A percentile compares a stretch with the other conserved stretches of the same genome.
Conservation (phyloP, 1,284 basidiomycete species). For the Hypsizygus ulmarius region DNA sequence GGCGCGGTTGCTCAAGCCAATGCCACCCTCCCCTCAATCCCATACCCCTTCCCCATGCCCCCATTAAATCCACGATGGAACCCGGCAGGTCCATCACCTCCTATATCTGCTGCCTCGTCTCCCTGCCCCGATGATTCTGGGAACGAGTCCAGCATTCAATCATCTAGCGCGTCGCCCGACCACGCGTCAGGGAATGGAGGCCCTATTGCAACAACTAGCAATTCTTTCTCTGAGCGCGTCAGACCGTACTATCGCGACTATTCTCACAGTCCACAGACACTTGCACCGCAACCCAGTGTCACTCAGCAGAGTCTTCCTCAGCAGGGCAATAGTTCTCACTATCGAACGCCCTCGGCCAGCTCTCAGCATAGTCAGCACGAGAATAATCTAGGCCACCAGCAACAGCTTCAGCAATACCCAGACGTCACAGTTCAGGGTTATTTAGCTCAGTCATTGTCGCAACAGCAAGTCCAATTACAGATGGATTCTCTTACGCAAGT, state of each 20-base stretch:
- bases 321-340: slow-evolving; percentile 2
- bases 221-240: neutral
- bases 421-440: neutral
- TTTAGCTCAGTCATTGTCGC: no score
- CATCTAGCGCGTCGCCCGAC: neutral
- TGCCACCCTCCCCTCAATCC: slow-evolving; percentile 8
- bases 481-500: no score
- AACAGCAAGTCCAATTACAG: no score
- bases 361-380: slow-evolving; percentile 1
- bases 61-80: slow-evolving; percentile 5
- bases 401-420: slow-evolving; percentile 1
- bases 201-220: slow-evolving; percentile 2
- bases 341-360: slow-evolving; percentile 2
- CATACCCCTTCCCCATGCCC: slow-evolving; percentile 11
- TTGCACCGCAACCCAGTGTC: slow-evolving; percentile 1
- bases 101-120: slow-evolving; percentile 18
- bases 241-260: neutral
- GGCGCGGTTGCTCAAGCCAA: neutral
- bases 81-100: slow-evolving; percentile 16
- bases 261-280: slow-evolving; percentile 8
- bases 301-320: slow-evolving; percentile 1
- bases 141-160: neutral
- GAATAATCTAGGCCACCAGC: neutral
- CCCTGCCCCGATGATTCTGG: slow-evolving; percentile 16
- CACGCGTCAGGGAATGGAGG: no score